Evolutionary conservation across 2,329 filamentous ascomycete species (phyloP).

Genomic region (Teratosphaeriaceae sp.): DNA sequence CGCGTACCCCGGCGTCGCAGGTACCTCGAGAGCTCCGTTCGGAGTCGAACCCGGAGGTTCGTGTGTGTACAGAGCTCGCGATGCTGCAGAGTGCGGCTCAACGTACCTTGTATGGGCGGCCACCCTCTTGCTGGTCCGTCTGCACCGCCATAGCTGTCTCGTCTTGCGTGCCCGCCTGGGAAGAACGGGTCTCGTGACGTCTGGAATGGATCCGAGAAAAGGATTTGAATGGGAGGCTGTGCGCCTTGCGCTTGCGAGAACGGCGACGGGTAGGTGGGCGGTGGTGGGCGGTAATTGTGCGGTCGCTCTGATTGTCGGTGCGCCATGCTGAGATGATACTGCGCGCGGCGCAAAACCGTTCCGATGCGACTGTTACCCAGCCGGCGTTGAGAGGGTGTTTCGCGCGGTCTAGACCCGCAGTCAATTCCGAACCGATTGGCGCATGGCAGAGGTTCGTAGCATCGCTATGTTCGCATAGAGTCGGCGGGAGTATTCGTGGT

Average conservation of each 20-base stretch:
- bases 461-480: too few relatives aligned
- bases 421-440: too few relatives aligned
- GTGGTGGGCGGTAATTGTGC: constrained; percentile 23
- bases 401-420: too few relatives aligned
- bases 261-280: constrained; percentile 30
- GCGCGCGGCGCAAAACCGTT: too few relatives aligned
- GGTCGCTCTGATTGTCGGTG: too few relatives aligned
- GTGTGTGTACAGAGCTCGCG: background rate
- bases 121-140: constrained; percentile 27
- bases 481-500: too few relatives aligned
- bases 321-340: too few relatives aligned
- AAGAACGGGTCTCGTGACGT: constrained; percentile 42
- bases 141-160: constrained; percentile 37
- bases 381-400: too few relatives aligned
- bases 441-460: too few relatives aligned
- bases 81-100: background rate
- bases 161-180: constrained; percentile 32
- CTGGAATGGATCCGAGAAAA: constrained; percentile 41
- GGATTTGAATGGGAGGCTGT: constrained; percentile 37
- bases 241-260: constrained; percentile 25
- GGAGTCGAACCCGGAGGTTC: background rate
- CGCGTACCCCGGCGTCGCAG: background rate
- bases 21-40: background rate
- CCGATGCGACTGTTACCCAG: too few relatives aligned
- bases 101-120: constrained; percentile 23